Percentiles rank a stretch among this genome's conserved stretches.
phyloP scores from a whole-genome alignment of 192 early-diverging fungal species.

The Geranomyces michiganensis region DNA sequence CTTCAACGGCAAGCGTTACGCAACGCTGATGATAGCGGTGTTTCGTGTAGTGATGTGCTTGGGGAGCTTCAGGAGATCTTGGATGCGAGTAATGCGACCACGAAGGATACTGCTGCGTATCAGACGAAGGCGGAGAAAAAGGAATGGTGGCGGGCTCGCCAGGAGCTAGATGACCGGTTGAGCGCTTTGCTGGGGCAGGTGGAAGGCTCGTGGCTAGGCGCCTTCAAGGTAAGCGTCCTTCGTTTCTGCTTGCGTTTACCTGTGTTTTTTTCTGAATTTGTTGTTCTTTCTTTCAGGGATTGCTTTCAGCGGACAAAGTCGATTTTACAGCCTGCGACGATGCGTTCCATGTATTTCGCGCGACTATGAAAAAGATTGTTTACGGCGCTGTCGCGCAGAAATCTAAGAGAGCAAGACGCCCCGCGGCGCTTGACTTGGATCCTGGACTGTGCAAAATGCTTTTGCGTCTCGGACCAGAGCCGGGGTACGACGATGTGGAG shows the following conservation, averaged over 20 bases:
- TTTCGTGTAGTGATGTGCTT: conserved; percentile 57
- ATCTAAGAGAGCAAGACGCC: conserved; percentile 20
- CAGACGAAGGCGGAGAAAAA: conserved; percentile 61
- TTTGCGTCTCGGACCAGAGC: conserved; percentile 55
- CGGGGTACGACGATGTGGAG: conserved; percentile 65
- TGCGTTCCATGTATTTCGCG: conserved; percentile 20
- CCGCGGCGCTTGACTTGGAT: conserved; percentile 57
- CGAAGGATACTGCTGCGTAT: conserved; percentile 40
- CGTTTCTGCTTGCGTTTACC: background rate
- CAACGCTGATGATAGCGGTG: conserved; percentile 43
- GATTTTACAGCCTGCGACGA: conserved; percentile 7
- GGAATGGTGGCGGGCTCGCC: conserved; percentile 81
- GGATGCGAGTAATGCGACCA: conserved; percentile 67
- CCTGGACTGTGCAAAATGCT: conserved; percentile 57
- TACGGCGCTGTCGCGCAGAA: conserved; percentile 46
- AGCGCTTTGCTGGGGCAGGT: conserved; percentile 64
- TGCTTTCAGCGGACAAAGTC: conserved; percentile 35
- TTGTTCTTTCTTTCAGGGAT: conserved; percentile 29
- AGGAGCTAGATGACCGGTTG: conserved; percentile 71
- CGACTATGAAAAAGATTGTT: conserved; percentile 49
- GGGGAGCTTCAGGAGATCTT: conserved; percentile 72
- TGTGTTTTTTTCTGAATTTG: too few relatives aligned
- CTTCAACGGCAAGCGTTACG: conserved; percentile 59
- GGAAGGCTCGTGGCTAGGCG: conserved; percentile 85
- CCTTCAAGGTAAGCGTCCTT: conserved; percentile 65